phyloP scores from a whole-genome alignment of 1,139 yeast genomes.

The Geotrichum candidum region DNA sequence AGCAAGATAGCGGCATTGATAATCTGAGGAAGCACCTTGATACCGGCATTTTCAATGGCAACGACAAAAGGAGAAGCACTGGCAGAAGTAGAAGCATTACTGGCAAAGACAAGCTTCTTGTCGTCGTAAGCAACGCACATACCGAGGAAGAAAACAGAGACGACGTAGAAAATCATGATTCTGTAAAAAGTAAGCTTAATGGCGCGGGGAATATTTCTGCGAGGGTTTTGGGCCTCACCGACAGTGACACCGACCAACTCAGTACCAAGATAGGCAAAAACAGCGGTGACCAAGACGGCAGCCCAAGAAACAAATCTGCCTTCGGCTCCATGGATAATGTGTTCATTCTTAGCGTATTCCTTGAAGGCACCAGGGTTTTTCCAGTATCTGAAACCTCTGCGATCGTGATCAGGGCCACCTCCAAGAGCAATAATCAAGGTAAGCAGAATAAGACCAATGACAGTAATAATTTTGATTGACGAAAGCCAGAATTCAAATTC shows the following conservation, averaged over 20 bases:
- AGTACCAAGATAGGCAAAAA: slow-evolving; percentile 61
- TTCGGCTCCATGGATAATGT: slow-evolving; percentile 33
- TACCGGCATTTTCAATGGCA: slow-evolving; percentile 56
- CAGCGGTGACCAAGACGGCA: slow-evolving; percentile 48
- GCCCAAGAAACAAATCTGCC: slow-evolving; percentile 63
- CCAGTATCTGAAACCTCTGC: slow-evolving; percentile 66
- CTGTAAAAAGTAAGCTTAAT: slow-evolving; percentile 68
- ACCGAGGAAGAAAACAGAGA: slow-evolving; percentile 46
- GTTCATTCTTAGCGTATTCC: slow-evolving; percentile 33
- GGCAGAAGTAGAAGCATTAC: slow-evolving; percentile 41
- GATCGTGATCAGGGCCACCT: slow-evolving; percentile 58
- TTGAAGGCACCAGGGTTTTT: slow-evolving; percentile 56
- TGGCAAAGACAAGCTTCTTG: slow-evolving; percentile 31
- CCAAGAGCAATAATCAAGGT: slow-evolving; percentile 70
- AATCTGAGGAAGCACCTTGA: slow-evolving; percentile 55
- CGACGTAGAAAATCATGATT: slow-evolving; percentile 44
- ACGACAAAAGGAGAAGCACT: slow-evolving; percentile 70
- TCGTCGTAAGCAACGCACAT: slow-evolving; percentile 42
- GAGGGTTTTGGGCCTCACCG: slow-evolving; percentile 73
- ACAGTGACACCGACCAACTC: slow-evolving; percentile 72
- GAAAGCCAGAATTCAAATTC: slow-evolving; percentile 69
- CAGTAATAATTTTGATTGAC: slow-evolving; percentile 59
- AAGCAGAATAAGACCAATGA: slow-evolving; percentile 62
- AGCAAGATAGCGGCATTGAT: slow-evolving; percentile 63
- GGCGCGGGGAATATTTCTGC: slow-evolving; percentile 71